A percentile compares a stretch with the other conserved stretches of the same genome.
phyloP scores from a whole-genome alignment of 2,329 filamentous ascomycete genomes.

The Alternaria sp. region DNA sequence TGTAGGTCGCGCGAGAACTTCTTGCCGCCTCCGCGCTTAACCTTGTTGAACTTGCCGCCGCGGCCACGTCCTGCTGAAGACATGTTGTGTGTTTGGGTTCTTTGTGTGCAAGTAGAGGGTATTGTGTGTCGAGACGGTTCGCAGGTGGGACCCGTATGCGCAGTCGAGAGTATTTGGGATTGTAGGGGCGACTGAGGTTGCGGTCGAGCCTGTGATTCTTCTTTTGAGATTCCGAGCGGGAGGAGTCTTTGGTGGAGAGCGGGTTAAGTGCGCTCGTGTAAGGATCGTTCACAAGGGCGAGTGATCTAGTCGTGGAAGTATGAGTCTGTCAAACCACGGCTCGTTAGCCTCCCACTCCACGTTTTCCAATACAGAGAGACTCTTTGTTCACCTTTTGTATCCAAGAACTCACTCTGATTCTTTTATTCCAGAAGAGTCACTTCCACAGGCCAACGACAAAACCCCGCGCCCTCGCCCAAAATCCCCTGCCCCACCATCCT shows the following conservation, averaged over 20 bases:
- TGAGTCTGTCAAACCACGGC: conserved; percentile 16
- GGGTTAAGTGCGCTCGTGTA: conserved; percentile 15
- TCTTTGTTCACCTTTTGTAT: conserved; percentile 7
- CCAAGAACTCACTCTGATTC: background rate
- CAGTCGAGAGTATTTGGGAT: background rate
- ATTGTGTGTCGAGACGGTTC: conserved; percentile 6
- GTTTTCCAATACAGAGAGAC: background rate
- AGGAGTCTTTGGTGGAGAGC: conserved; percentile 1
- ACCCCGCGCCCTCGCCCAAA: conserved; percentile 20
- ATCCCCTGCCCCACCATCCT: conserved; percentile 27
- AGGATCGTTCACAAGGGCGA: conserved; percentile 10
- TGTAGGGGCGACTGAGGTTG: background rate
- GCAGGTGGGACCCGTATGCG: conserved; percentile 7
- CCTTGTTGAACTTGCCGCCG: conserved; percentile 94
- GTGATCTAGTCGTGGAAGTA: conserved; percentile 16
- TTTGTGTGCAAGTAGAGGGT: conserved; percentile 10
- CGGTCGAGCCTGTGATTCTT: background rate
- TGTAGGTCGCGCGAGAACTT: conserved; percentile 92
- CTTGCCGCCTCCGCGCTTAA: conserved; percentile 91
- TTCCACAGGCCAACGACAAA: conserved; percentile 14
- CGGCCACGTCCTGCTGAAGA: conserved; percentile 72
- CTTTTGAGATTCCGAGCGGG: conserved; percentile 3
- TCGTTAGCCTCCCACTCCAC: conserved; percentile 13
- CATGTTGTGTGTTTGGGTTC: conserved; percentile 48
- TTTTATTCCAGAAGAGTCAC: conserved; percentile 24